phyloP scores from a whole-genome alignment of 768 basidiomycete genomes.

The Rhizopogon vulgaris region DNA sequence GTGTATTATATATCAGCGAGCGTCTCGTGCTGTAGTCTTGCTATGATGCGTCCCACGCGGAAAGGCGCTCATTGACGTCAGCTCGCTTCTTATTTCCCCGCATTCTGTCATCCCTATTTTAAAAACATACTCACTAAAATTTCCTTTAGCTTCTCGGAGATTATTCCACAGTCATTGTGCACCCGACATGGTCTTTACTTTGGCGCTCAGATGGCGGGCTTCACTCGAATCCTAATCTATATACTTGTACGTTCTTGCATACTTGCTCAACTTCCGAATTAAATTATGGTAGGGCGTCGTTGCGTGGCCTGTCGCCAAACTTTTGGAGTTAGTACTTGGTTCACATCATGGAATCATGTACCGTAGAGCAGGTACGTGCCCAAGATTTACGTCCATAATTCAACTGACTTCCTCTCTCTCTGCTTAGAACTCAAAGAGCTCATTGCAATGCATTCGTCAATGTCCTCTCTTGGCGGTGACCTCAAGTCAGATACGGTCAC shows the following conservation, averaged over 20 bases:
- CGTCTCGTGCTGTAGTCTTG: too few species aligned
- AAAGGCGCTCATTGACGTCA: not conserved
- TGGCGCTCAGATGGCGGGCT: constrained; percentile 78
- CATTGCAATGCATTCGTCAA: constrained; percentile 80
- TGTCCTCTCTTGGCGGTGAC: constrained; percentile 75
- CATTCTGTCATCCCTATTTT: not conserved
- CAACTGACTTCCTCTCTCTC: not conserved
- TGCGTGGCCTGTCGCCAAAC: constrained; percentile 81
- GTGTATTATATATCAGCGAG: constrained; percentile 23
- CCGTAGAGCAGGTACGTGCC: constrained; percentile 52
- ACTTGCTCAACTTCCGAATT: not conserved
- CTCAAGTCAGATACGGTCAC: constrained; percentile 81
- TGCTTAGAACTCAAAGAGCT: constrained; percentile 74
- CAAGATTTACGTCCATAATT: not conserved
- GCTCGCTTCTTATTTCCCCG: not conserved
- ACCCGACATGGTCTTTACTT: constrained; percentile 86
- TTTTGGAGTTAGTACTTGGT: constrained; percentile 73
- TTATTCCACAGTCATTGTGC: constrained; percentile 90
- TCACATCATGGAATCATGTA: constrained; percentile 90
- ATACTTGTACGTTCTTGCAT: constrained; percentile 42
- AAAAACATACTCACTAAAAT: not conserved
- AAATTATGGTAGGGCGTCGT: constrained; percentile 48
- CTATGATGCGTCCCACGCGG: not conserved
- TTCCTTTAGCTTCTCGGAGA: constrained; percentile 70
- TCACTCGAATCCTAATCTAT: constrained; percentile 65